Evolutionary conservation across 257 asterid species (phyloP), one percentile per base, ranked within the genome.

Genomic region (Solanum rostratum): DNA sequence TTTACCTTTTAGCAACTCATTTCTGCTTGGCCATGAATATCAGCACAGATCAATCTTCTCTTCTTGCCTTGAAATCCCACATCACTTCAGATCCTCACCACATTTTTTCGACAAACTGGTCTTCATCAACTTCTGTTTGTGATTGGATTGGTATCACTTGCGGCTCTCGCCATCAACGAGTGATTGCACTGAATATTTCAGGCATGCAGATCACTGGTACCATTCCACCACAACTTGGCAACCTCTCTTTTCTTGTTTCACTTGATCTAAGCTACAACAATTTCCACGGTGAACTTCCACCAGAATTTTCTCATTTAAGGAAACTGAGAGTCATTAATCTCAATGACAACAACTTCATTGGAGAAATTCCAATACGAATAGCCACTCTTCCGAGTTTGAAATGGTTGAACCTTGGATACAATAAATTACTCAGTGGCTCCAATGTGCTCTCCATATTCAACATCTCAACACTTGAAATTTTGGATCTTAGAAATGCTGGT

Each of bases 131-230:
- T 20, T 54, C 84, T 10, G 60, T 88, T 24, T 86, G 90, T 57
- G 41, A 60, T 37, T 85, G 90, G 91, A 69, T 71, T 27, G 89
- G 92, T 4, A 81, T 90, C 22, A 86, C 86, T 41, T 90, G 90
- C 37, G 52, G 71, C 49, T 53, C 82, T 19, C 87, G 73, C 50
- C 89, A 90, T 86, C 53, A 29, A 2, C 12, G 89, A 59, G 83
- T 90, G 1, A 70, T 45, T 10, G 83, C 74, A 39, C 6, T 90
- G 7, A 81, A 76, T 13, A 33, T 90, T 9, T 84, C 89, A 10
- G 20, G 49, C 60, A 76, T 84, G 89, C 84, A 81, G 3, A 84
- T 90, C 6, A 57, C 78, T 2, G 91, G 89, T 18, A 82, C 20
- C 0, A 82, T 90, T 53, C 83, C 92, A 8, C 88, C 88, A 4